Percentiles rank a stretch among this genome's conserved stretches.
Evolutionary conservation across 345 rosid species (phyloP).

Genomic region (Psidium guajava): DNA sequence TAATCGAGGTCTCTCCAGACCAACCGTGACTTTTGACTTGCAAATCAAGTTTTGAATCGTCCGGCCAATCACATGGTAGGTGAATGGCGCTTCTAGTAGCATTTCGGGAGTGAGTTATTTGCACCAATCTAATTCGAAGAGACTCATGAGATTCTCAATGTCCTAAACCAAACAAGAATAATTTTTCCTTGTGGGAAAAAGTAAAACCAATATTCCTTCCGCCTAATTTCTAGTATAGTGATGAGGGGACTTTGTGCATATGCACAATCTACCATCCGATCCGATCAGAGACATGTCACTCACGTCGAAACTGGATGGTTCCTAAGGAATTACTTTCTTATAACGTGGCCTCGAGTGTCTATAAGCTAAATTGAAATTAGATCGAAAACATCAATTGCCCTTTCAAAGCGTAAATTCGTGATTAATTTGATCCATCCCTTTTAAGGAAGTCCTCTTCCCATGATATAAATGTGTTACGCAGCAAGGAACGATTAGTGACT

Average conservation of each 20-base stretch:
- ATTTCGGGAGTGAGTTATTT: background rate
- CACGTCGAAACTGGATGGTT: background rate
- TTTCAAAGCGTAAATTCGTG: background rate
- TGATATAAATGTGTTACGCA: too few relatives aligned
- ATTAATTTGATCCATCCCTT: background rate
- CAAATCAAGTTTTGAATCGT: background rate
- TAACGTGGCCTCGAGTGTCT: too few relatives aligned
- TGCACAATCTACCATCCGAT: background rate
- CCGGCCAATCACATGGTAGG: background rate
- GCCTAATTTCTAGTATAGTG: accelerated
- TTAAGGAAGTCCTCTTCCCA: background rate
- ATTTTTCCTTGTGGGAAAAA: background rate
- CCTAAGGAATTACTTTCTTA: background rate
- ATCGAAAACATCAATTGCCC: background rate
- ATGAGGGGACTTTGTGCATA: background rate
- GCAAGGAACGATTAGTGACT: background rate
- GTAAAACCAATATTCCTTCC: background rate
- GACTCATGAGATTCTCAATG: background rate
- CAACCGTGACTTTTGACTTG: background rate
- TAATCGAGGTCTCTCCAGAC: background rate
- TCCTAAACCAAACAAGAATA: background rate
- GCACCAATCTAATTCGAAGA: background rate
- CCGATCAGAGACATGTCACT: accelerated
- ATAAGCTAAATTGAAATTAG: background rate
- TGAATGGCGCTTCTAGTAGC: accelerated